Percentiles rank a stretch among this genome's conserved stretches.
Conservation (phyloP, 2,329 filamentous ascomycete species). For the Botrytis fabae region DNA sequence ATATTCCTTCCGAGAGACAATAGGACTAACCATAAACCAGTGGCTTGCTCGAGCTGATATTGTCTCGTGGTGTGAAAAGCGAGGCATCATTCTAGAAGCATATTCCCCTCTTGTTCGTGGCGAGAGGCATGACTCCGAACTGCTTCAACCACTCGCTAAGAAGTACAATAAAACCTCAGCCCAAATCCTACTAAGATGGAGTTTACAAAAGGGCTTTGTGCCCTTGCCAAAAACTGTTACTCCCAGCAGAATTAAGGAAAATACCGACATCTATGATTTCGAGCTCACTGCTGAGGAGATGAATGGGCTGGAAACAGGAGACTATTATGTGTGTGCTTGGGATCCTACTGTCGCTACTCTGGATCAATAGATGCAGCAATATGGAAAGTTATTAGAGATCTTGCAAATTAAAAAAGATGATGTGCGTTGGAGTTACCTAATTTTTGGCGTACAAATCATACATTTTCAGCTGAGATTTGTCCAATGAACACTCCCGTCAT, state of each 20-base stretch:
- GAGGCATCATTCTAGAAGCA: constrained; percentile 62
- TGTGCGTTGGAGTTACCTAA: background rate
- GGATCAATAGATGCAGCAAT: constrained; percentile 41
- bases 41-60: constrained; percentile 83
- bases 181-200: constrained; percentile 79
- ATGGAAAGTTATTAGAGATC: background rate
- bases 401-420: background rate
- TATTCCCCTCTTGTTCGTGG: constrained; percentile 65
- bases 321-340: constrained; percentile 58
- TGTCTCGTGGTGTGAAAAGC: constrained; percentile 69
- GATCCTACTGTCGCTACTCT: constrained; percentile 54
- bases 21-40: background rate
- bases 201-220: constrained; percentile 74
- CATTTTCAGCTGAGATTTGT: background rate
- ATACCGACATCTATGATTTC: constrained; percentile 58
- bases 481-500: background rate
- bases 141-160: constrained; percentile 62
- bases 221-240: constrained; percentile 75
- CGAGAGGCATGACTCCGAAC: constrained; percentile 68
- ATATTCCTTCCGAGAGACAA: background rate
- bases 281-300: constrained; percentile 56
- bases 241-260: constrained; percentile 64
- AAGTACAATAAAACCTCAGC: constrained; percentile 74
- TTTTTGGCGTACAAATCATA: background rate
- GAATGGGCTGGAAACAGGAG: constrained; percentile 49